Evolutionary conservation across 768 basidiomycete species (phyloP), one percentile per base, ranked within the genome.

Genomic region (Tulasnella calospora): DNA sequence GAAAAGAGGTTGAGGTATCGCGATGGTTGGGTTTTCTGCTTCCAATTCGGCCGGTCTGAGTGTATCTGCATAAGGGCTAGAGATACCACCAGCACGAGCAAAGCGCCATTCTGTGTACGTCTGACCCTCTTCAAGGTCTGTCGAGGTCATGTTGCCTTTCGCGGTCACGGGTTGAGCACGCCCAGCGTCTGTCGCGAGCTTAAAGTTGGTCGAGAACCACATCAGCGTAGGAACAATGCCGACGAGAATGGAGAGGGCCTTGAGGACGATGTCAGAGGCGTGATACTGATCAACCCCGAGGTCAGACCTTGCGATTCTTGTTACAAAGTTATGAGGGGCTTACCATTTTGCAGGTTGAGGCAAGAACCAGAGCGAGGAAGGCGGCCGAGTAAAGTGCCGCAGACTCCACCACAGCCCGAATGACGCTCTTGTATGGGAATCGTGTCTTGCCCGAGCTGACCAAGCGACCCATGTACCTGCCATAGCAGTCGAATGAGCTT

Each of bases 211-310:
- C 9, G 44, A 38, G 71, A 44, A 75, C 33, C 36, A 75, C 47
- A 75, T 75, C 10, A 75, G 74, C 1, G 74, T 75, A 21, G 74
- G 74, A 35, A 75, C 74, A 30, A 75, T 47, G 30, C 74, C 74
- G 19, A 75, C 74, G 40, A 75, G 74, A 5, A 75, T 46, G 40
- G 74, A 30, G 36, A 75, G 55, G 3, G 74, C 74, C 47, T 75
- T 57, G 55, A 57, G 27, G 27, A 44, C 40, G 15, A 75, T 55
- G 19, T 72, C 71, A 13, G 71, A 38, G 7, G 71, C 44, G 44
- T 72, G 21, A 15, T 33, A 72, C 71, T 72, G 15, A 19, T n/a
- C 33, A 30, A 33, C 7, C n/a, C n/a, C 41, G n/a, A 19, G 27
- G 15, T 72, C 38, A 46, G 71, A 72, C 21, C 71, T n/a, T 17